Percentiles rank a stretch among this genome's conserved stretches.
These are phyloP conservation scores for Didymella lethalis DNA, from an alignment of 2,329 filamentous ascomycete genomes.

Conservation along the genomic window DNA sequence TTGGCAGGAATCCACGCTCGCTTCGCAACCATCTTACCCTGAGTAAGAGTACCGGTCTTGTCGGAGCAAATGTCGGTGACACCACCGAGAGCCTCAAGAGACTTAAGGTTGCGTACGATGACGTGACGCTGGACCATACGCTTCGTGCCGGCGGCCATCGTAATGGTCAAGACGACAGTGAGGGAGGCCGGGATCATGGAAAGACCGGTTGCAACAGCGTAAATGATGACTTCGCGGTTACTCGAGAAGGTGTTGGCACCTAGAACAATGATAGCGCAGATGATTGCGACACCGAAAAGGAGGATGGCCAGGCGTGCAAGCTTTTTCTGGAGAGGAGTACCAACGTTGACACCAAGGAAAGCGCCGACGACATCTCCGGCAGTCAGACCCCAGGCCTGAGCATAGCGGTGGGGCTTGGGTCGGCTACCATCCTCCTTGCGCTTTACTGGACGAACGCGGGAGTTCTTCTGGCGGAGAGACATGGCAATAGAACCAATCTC, in stretches of 20 bases:
- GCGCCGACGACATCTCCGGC: constrained; percentile 48
- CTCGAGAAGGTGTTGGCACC: constrained; percentile 48
- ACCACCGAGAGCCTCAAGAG: constrained; percentile 48
- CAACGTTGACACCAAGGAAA: constrained; percentile 52
- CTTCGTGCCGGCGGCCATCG: constrained; percentile 50
- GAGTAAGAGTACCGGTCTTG: constrained; percentile 46
- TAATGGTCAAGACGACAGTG: constrained; percentile 50
- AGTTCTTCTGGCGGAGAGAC: constrained; percentile 64
- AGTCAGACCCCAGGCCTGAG: constrained; percentile 62
- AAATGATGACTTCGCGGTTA: constrained; percentile 50
- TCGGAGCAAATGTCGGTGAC: constrained; percentile 49
- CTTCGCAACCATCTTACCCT: constrained; percentile 48
- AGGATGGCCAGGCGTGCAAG: constrained; percentile 45
- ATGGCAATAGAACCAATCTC: constrained; percentile 77
- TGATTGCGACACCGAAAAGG: constrained; percentile 43
- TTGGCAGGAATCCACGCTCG: constrained; percentile 47
- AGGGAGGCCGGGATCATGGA: constrained; percentile 49
- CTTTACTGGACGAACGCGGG: constrained; percentile 51
- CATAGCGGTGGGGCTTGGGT: constrained; percentile 44
- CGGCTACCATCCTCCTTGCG: constrained; percentile 45
- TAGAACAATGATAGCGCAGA: constrained; percentile 48
- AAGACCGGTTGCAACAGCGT: constrained; percentile 48
- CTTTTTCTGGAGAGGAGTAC: constrained; percentile 50
- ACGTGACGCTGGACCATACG: constrained; percentile 48
- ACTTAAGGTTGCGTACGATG: constrained; percentile 48